A percentile compares a stretch with the other conserved stretches of the same genome.
Evolutionary conservation across 352 stramenopile genomes (phyloP).

Genomic region (Globisporangium orthogonon): DNA sequence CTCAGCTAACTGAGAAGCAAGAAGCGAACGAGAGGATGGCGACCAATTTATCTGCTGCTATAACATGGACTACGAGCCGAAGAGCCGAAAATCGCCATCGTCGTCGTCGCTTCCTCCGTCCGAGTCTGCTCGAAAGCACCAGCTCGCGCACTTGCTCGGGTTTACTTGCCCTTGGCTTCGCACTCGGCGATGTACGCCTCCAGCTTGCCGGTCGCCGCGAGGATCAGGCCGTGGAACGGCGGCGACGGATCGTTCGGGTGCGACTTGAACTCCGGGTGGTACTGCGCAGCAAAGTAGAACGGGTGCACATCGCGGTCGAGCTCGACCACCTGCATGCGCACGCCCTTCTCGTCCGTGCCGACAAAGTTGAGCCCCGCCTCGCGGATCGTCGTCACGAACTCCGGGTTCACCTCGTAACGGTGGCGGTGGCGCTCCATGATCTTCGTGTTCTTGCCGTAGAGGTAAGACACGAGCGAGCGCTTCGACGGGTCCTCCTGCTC

Average conservation of each 20-base stretch:
- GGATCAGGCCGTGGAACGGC: conserved; percentile 96
- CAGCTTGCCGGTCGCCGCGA: conserved; percentile 84
- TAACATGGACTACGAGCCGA: not conserved
- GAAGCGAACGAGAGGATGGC: conserved; percentile 4
- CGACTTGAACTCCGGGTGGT: conserved; percentile 99
- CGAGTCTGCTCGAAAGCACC: too few relatives aligned
- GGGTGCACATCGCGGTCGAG: conserved; percentile 93
- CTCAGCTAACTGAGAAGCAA: conserved; percentile 2
- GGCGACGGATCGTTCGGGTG: conserved; percentile 94
- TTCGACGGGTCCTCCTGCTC: conserved; percentile 74
- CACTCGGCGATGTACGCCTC: conserved; percentile 50
- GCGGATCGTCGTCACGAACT: conserved; percentile 89
- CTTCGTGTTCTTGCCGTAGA: conserved; percentile 85
- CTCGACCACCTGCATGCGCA: conserved; percentile 99
- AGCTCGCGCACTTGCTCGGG: too few relatives aligned
- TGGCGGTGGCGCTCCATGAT: conserved; percentile 98
- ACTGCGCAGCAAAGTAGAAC: conserved; percentile 99
- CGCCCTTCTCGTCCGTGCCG: conserved; percentile 94
- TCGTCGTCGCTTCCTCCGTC: not conserved
- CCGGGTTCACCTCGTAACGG: conserved; percentile 99
- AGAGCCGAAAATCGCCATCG: too few relatives aligned
- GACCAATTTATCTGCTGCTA: conserved; percentile 1
- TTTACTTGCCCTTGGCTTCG: conserved; percentile 28
- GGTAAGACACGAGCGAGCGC: conserved; percentile 84
- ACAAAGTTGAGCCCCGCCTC: conserved; percentile 95